These are phyloP conservation scores for Inonotus obliquus DNA, from an alignment of 1,284 basidiomycete species.

Conservation along the genomic window DNA sequence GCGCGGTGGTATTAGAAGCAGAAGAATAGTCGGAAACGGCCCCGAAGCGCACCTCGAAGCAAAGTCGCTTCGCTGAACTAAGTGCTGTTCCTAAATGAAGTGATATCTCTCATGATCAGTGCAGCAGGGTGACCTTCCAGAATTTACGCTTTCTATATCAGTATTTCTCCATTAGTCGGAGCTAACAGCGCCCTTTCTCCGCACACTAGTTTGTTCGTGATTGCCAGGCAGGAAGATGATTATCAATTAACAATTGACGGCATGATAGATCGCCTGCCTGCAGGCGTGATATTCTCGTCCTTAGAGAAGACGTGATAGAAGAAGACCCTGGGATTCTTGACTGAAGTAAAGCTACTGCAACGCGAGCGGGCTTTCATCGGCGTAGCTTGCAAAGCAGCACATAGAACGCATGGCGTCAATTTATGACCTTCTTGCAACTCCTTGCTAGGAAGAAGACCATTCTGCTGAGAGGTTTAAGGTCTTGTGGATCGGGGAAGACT, in stretches of 20 bases:
- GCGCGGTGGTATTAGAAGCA: constrained; percentile 7
- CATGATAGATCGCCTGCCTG: background rate
- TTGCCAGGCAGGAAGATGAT: background rate
- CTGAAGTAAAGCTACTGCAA: background rate
- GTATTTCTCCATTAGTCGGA: constrained; percentile 1
- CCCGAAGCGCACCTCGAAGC: constrained; percentile 3
- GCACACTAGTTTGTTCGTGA: background rate
- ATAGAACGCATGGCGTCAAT: background rate
- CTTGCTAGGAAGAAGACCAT: background rate
- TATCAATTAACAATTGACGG: background rate
- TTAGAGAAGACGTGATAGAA: background rate
- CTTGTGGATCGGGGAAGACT: too few relatives aligned
- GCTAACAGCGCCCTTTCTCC: constrained; percentile 10
- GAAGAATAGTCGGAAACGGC: background rate
- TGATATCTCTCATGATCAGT: constrained; percentile 7
- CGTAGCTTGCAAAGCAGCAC: background rate
- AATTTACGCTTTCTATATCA: background rate
- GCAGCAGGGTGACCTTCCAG: background rate
- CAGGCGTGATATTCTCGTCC: background rate
- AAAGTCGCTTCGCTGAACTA: background rate
- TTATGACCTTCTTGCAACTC: background rate
- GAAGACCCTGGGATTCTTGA: background rate
- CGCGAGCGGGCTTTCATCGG: background rate
- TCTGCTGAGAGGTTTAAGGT: too few relatives aligned
- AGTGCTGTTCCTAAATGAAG: constrained; percentile 8